Base-by-base conservation (phyloP, 2,329 filamentous ascomycete genomes). In the Diaporthe humulicola region DNA sequence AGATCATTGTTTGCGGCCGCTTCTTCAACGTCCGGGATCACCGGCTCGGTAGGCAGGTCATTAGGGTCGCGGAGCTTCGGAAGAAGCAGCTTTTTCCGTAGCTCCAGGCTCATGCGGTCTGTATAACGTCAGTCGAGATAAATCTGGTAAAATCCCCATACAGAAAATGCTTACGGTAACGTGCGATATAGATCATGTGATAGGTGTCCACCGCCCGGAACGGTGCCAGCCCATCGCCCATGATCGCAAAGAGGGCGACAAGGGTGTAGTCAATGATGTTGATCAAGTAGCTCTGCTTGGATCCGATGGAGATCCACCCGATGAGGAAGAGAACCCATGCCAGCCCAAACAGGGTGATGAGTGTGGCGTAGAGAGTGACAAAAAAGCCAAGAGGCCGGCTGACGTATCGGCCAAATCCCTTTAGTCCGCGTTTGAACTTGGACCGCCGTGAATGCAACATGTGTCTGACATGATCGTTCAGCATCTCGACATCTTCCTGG, bases 311-410 rank as follows among this genome's bases (percentile, higher is more conserved):
- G 81, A 97, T 94, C 95, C 95, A 97, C 64, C 93, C 94, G 81
- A 98, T 98, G 72, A 97, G 86, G 84, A 96, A 97, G n/a, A 97
- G 88, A 1, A 98, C 95, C 95, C 95, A 98, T 0, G 94, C 94
- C 17, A 96, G 87, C 80, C 95, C 95, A 79, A 97, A 98, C 0
- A 96, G 87, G 0, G 95, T 97, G 78, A 98, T 96, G 28, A 96
- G 87, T 1, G 90, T 92, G 12, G 94, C 95, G 82, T 98, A 98
- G 5, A 97, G 84, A 0, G 94, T 97, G 74, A 98, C 93, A 72
- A 96, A 88, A 81, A 97, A 95, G 1, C 95, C 95, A 50, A 98
- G 87, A 1, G 95, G 94, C 78, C 91, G 91, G 52, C 88, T 88
- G 19, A 95, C 89, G 80, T 97, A 98, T 83, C 96, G 91, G 4